Conservation (phyloP, 495 filamentous ascomycete genomes). For the Halenospora varia region DNA sequence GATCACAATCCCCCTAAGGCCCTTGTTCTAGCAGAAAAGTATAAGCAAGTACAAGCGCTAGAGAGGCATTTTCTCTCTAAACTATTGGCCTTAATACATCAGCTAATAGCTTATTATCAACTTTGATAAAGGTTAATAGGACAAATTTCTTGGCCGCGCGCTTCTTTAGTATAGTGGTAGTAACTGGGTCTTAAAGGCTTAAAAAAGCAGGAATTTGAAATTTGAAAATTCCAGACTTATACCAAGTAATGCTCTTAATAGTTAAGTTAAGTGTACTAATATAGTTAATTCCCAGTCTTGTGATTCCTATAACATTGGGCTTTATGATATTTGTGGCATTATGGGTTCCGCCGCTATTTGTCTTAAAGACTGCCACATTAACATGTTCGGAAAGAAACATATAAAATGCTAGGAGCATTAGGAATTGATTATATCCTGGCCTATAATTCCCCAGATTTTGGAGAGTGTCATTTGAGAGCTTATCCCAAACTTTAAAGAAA, state of each 20-base stretch:
- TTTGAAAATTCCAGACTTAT: slow-evolving; percentile 92
- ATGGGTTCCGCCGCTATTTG: slow-evolving; percentile 85
- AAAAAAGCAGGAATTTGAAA: slow-evolving; percentile 64
- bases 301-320: slow-evolving; percentile 70
- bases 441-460: slow-evolving; percentile 18
- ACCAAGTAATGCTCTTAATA: slow-evolving; percentile 89
- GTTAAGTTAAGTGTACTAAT: slow-evolving; percentile 71
- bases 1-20: slow-evolving; percentile 8
- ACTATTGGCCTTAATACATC: slow-evolving; percentile 47
- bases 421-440: slow-evolving; percentile 43
- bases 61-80: slow-evolving; percentile 78
- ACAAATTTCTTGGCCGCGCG: slow-evolving; percentile 65
- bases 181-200: slow-evolving; percentile 60
- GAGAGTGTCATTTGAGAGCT: not conserved
- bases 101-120: slow-evolving; percentile 44
- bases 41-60: slow-evolving; percentile 70
- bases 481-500: slow-evolving; percentile 86
- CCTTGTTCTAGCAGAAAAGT: slow-evolving; percentile 33
- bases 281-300: slow-evolving; percentile 86
- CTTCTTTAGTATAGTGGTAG: slow-evolving; percentile 60
- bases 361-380: slow-evolving; percentile 79
- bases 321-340: slow-evolving; percentile 84
- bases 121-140: slow-evolving; percentile 52
- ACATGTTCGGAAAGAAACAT: slow-evolving; percentile 75
- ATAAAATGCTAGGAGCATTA: slow-evolving; percentile 86